These are phyloP conservation scores for Pseudofabraea citricarpa DNA, from an alignment of 2,329 filamentous ascomycete genomes.

Conservation along the genomic window DNA sequence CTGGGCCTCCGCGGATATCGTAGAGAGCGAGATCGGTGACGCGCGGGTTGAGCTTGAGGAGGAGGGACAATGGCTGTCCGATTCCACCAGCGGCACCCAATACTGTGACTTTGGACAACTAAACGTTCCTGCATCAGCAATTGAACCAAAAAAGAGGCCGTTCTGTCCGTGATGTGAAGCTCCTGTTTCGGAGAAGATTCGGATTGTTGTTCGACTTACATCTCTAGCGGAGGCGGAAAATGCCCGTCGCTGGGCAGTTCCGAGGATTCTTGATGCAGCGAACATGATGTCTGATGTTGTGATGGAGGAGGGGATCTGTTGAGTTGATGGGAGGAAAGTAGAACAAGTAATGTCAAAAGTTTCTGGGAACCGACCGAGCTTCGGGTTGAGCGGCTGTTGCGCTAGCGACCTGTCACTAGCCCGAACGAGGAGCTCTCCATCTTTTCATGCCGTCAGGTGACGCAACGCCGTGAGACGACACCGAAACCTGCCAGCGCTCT, in stretches of 20 bases:
- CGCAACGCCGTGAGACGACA: too few relatives aligned
- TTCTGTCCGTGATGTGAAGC: too few relatives aligned
- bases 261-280: slow-evolving; percentile 55
- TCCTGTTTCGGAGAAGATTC: not conserved
- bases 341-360: not conserved
- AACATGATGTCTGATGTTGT: slow-evolving; percentile 57
- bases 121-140: slow-evolving; percentile 17
- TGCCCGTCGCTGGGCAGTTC: slow-evolving; percentile 65
- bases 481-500: too few relatives aligned
- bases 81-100: slow-evolving; percentile 97
- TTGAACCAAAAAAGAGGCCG: slow-evolving; percentile 4
- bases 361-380: slow-evolving; percentile 1
- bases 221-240: slow-evolving; percentile 77
- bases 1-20: slow-evolving; percentile 91
- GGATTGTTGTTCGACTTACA: slow-evolving; percentile 45
- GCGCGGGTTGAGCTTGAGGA: slow-evolving; percentile 97
- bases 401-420: not conserved
- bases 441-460: too few relatives aligned
- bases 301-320: slow-evolving; percentile 6
- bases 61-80: slow-evolving; percentile 93
- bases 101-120: slow-evolving; percentile 97
- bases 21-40: slow-evolving; percentile 94
- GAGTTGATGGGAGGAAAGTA: slow-evolving; percentile 1
- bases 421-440: too few relatives aligned
- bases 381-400: not conserved